Evolutionary conservation across 2,329 filamentous ascomycete species (phyloP).

Genomic region (Epichloe gansuensis): DNA sequence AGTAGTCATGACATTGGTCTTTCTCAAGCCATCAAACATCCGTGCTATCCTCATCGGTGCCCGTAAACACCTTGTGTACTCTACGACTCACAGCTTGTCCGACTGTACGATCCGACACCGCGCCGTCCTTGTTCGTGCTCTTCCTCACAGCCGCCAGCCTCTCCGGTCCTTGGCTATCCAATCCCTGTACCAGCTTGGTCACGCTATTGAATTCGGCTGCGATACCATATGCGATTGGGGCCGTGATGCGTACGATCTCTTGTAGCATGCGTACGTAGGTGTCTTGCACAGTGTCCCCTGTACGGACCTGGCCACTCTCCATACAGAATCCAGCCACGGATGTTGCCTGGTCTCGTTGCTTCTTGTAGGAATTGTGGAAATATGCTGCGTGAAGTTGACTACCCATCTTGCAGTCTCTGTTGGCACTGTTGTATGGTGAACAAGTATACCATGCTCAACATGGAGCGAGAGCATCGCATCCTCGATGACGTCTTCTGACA

Average conservation of each 20-base stretch:
- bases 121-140: constrained; percentile 44
- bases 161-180: constrained; percentile 46
- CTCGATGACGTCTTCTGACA: constrained; percentile 59
- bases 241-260: constrained; percentile 60
- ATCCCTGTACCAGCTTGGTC: constrained; percentile 42
- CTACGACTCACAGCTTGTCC: constrained; percentile 47
- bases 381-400: constrained; percentile 61
- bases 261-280: constrained; percentile 67
- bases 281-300: constrained; percentile 52
- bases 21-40: constrained; percentile 30
- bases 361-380: constrained; percentile 62
- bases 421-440: constrained; percentile 53
- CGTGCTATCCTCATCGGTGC: constrained; percentile 40
- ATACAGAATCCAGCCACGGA: constrained; percentile 61
- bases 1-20: too few species aligned
- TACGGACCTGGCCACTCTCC: constrained; percentile 63
- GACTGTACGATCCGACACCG: constrained; percentile 39
- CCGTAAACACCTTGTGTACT: constrained; percentile 48
- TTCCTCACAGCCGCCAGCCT: constrained; percentile 50
- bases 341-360: constrained; percentile 34
- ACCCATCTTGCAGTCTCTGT: constrained; percentile 64
- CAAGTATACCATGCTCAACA: constrained; percentile 50
- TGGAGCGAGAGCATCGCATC: constrained; percentile 60
- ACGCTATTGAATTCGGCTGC: constrained; percentile 47
- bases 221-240: constrained; percentile 60